phyloP scores from a whole-genome alignment of 225 moss, liverwort and hornwort species.

The Ulota crispa region DNA sequence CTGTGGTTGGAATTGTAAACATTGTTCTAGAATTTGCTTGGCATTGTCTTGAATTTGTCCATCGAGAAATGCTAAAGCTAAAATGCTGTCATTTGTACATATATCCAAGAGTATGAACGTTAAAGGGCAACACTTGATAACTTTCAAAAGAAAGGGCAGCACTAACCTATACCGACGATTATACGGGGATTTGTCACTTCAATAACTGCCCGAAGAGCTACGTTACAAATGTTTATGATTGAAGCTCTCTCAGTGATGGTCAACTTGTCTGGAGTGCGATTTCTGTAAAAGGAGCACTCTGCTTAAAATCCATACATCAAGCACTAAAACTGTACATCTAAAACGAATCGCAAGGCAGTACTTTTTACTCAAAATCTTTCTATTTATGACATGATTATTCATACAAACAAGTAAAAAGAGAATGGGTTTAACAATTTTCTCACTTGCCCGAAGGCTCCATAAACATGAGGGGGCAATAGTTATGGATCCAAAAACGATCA shows the following conservation, averaged over 20 bases:
- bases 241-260: conserved; percentile 41
- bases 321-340: background rate
- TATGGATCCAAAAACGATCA: conserved; percentile 67
- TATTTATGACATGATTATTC: too few relatives aligned
- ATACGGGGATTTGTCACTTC: conserved; percentile 48
- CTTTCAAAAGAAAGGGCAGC: background rate
- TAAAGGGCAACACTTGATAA: too few relatives aligned
- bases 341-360: background rate
- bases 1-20: too few relatives aligned
- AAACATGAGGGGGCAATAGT: conserved; percentile 66
- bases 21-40: too few relatives aligned
- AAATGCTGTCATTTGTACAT: too few relatives aligned
- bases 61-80: too few relatives aligned
- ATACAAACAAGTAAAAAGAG: background rate
- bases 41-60: too few relatives aligned
- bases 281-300: conserved; percentile 37
- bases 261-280: conserved; percentile 69
- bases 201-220: conserved; percentile 46
- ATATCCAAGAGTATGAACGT: too few relatives aligned
- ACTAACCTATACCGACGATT: conserved; percentile 61
- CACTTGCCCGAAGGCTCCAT: conserved; percentile 64
- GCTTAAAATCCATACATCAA: conserved; percentile 7
- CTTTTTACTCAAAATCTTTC: background rate
- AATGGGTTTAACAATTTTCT: conserved; percentile 17
- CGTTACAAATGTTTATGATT: conserved; percentile 41